Evolutionary conservation across 2,329 filamentous ascomycete genomes (phyloP).

Genomic region (Ascomycota sp.): DNA sequence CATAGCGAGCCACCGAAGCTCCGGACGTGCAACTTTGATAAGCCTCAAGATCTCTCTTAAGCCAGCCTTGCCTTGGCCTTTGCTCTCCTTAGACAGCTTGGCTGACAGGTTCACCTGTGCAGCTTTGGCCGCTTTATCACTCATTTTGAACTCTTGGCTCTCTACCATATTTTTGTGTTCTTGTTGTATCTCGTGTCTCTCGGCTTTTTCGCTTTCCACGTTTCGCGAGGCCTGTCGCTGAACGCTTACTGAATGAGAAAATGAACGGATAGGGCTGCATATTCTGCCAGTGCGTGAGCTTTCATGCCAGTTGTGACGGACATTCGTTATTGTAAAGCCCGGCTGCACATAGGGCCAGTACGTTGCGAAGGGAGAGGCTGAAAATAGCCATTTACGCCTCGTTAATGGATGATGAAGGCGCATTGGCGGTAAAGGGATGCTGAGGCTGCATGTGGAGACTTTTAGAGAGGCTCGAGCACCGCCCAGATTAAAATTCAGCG

Average conservation of each 20-base stretch:
- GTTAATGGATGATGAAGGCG: background rate
- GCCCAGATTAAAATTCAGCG: too few relatives aligned
- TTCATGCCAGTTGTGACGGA: too few relatives aligned
- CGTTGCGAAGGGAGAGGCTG: background rate
- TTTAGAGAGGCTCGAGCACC: background rate
- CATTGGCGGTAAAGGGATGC: background rate
- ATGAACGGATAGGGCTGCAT: too few relatives aligned
- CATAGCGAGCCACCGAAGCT: conserved; percentile 50
- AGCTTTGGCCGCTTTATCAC: conserved; percentile 67
- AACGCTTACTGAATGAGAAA: background rate
- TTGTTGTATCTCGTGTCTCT: conserved; percentile 17
- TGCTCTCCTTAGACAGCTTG: conserved; percentile 65
- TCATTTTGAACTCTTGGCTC: conserved; percentile 33
- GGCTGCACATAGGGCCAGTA: background rate
- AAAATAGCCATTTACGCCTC: background rate
- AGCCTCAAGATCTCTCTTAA: conserved; percentile 63
- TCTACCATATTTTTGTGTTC: conserved; percentile 9
- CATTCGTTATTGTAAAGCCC: too few relatives aligned
- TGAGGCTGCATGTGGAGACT: background rate
- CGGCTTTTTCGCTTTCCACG: conserved; percentile 8
- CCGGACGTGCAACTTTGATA: conserved; percentile 71
- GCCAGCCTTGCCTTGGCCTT: conserved; percentile 33
- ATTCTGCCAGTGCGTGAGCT: too few relatives aligned
- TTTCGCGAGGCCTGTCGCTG: conserved; percentile 3
- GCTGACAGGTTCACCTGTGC: conserved; percentile 78